Base-by-base conservation (phyloP, 139 green algal species). In the Marvania coccoides region DNA sequence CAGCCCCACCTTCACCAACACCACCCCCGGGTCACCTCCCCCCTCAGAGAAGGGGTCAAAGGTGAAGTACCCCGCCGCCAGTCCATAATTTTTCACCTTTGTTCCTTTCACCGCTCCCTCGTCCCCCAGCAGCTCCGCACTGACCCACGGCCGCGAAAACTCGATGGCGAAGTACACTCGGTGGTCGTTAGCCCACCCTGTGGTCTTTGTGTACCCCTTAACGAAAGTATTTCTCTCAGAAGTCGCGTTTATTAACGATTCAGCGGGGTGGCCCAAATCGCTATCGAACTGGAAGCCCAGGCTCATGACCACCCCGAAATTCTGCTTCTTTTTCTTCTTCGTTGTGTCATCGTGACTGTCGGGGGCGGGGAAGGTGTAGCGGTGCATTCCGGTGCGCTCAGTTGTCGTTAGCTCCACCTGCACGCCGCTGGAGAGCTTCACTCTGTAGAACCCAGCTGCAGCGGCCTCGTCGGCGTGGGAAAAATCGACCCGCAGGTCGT, bases 321-420 rank as follows among this genome's bases (percentile, higher is more conserved):
- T n/a, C n/a, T n/a, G n/a, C n/a, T n/a, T n/a, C n/a, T n/a, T n/a
- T n/a, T n/a, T n/a, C n/a, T n/a, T n/a, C n/a, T n/a, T n/a, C n/a
- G n/a, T n/a, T n/a, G n/a, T n/a, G n/a, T n/a, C n/a, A n/a, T 51
- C 19, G 42, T 51, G 19, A 19, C 42, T 51, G 42, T 28, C 19
- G 42, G 42, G 19, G 42, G 42, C 19, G 19, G n/a, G 19, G 19
- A 51, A 51, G 19, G 42, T 51, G 0, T 64, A 64, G 30, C 23
- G 24, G 14, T 64, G 57, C n/a, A 64, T 64, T 7, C 30, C 57
- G 19, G 57, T 14, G 14, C 19, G 5, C 26, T 58, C 26, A 12
- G 57, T 64, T 56, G 57, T 38, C 26, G 57, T 55, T n/a, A 64
- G 24, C 26, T 64, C 57, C 23, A 64, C 57, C 6, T 57, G 23